Evolutionary conservation across 2,329 filamentous ascomycete genomes (phyloP).

Genomic region (Coniella vitis): DNA sequence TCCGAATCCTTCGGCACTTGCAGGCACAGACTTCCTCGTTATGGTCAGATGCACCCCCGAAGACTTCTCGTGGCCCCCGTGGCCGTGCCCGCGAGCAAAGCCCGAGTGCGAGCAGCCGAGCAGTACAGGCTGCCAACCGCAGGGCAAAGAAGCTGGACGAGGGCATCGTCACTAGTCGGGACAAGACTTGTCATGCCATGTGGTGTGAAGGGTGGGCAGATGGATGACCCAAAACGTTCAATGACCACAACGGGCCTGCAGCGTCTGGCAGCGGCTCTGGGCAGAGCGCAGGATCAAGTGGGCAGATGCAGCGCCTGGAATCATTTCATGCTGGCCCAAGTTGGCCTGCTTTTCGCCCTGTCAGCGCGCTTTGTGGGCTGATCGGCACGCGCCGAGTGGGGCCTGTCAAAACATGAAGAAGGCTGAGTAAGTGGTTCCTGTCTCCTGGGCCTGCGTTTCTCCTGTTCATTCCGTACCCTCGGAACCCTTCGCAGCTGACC

Average conservation of each 20-base stretch:
- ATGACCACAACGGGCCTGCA: not conserved
- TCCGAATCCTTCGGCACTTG: slow-evolving; percentile 5
- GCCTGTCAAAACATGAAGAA: not conserved
- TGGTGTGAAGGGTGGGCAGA: slow-evolving; percentile 8
- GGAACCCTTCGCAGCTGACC: too few relatives aligned
- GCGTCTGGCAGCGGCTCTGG: slow-evolving; percentile 2
- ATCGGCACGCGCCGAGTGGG: slow-evolving; percentile 15
- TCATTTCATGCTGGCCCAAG: slow-evolving; percentile 5
- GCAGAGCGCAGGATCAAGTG: slow-evolving; percentile 8
- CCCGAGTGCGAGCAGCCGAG: not conserved
- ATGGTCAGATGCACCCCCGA: slow-evolving; percentile 13
- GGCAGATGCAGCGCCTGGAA: slow-evolving; percentile 10
- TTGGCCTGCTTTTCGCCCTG: slow-evolving; percentile 5
- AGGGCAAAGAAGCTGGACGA: not conserved
- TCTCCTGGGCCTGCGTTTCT: too few relatives aligned
- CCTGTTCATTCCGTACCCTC: too few relatives aligned
- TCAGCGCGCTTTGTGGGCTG: slow-evolving; percentile 15
- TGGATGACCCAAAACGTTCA: not conserved
- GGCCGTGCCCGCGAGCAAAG: not conserved
- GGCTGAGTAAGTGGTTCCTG: not conserved
- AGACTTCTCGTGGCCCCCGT: slow-evolving; percentile 11
- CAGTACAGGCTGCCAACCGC: not conserved
- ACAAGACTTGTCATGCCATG: slow-evolving; percentile 6
- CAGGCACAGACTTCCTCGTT: slow-evolving; percentile 4
- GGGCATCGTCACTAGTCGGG: not conserved